These are phyloP conservation scores for Leccinum boreale DNA, from an alignment of 768 basidiomycete species.

Conservation along the genomic window DNA sequence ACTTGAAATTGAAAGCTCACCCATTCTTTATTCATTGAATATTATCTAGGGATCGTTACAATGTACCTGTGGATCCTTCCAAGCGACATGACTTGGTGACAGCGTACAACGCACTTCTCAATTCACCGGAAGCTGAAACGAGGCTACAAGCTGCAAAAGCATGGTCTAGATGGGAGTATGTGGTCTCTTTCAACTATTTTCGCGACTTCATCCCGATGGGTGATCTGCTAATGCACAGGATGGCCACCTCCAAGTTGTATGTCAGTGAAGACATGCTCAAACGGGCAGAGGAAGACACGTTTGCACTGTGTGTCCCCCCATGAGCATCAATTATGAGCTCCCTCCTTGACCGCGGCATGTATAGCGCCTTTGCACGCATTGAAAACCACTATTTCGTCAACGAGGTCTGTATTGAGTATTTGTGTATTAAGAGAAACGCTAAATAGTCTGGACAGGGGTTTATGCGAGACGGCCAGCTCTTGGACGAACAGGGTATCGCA, in stretches of 20 bases:
- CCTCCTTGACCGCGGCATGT: background rate
- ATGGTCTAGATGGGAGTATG: slow-evolving; percentile 91
- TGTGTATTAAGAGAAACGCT: slow-evolving; percentile 1
- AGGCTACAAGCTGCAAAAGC: slow-evolving; percentile 72
- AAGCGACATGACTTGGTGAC: slow-evolving; percentile 77
- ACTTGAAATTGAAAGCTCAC: background rate
- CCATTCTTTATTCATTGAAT: background rate
- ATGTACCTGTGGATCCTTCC: slow-evolving; percentile 74
- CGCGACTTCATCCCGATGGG: background rate
- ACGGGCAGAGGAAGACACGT: slow-evolving; percentile 67
- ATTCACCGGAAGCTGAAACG: slow-evolving; percentile 63
- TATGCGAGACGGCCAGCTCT: slow-evolving; percentile 83
- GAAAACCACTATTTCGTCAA: slow-evolving; percentile 93
- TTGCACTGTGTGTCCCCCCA: slow-evolving; percentile 58
- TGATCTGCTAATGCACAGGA: slow-evolving; percentile 42
- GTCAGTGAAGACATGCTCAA: slow-evolving; percentile 68
- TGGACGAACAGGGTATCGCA: slow-evolving; percentile 80
- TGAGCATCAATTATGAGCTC: slow-evolving; percentile 2
- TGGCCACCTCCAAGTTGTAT: slow-evolving; percentile 74
- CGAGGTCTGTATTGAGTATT: slow-evolving; percentile 41
- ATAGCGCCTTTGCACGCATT: slow-evolving; percentile 80
- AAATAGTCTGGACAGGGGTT: slow-evolving; percentile 53
- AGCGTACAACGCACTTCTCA: slow-evolving; percentile 82
- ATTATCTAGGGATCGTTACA: slow-evolving; percentile 70
- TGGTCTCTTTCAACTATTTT: slow-evolving; percentile 9